These are phyloP conservation scores for Diplodia sapinea DNA, from an alignment of 2,329 filamentous ascomycete species.

Conservation along the genomic window DNA sequence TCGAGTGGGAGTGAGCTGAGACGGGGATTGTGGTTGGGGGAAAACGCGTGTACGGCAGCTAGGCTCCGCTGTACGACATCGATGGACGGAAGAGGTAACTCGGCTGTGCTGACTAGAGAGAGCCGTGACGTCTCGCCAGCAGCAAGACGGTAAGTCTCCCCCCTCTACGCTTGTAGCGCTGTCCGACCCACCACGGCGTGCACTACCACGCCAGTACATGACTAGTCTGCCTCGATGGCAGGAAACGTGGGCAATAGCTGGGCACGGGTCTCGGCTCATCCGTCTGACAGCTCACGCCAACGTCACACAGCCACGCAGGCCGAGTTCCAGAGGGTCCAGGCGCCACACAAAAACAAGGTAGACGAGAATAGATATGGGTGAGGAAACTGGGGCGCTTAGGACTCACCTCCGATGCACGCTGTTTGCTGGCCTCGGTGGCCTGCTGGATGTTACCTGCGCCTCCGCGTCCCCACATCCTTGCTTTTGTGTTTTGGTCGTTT, in stretches of 20 bases:
- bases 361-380: neutral
- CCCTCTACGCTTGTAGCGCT: neutral
- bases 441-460: conserved; percentile 53
- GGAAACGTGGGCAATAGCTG: conserved; percentile 1
- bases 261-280: neutral
- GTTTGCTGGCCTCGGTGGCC: conserved; percentile 40
- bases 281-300: neutral
- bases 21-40: neutral
- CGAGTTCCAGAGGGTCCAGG: neutral
- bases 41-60: neutral
- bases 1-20: neutral
- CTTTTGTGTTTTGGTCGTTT: neutral
- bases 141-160: neutral
- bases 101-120: neutral
- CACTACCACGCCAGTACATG: neutral
- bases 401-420: conserved; percentile 41
- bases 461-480: conserved; percentile 50
- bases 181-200: neutral
- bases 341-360: neutral
- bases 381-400: neutral
- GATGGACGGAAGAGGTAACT: conserved; percentile 1
- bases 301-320: conserved; percentile 1
- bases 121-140: neutral
- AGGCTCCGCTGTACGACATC: neutral
- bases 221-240: neutral